Conservation (phyloP, 495 filamentous ascomycete genomes). For the Penicillium canescens region DNA sequence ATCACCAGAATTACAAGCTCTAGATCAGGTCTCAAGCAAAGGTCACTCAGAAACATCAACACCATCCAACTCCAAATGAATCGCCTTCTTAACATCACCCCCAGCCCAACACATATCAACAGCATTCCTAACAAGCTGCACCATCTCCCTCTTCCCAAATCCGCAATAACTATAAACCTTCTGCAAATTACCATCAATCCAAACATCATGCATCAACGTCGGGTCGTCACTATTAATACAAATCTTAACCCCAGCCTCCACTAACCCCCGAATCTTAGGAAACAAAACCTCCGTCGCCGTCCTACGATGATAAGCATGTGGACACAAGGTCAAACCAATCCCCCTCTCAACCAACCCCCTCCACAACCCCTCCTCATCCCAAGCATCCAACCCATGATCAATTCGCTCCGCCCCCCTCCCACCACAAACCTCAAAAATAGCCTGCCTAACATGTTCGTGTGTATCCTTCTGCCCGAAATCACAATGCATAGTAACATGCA, state of each 20-base stretch:
- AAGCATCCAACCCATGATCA: conserved; percentile 43
- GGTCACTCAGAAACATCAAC: conserved; percentile 2
- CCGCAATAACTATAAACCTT: conserved; percentile 34
- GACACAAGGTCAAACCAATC: conserved; percentile 44
- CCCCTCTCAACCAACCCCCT: conserved; percentile 24
- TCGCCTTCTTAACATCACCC: conserved; percentile 22
- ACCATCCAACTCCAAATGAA: conserved; percentile 23
- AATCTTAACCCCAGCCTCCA: conserved; percentile 35
- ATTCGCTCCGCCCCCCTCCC: conserved; percentile 35
- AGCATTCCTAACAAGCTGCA: conserved; percentile 33
- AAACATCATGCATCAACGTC: conserved; percentile 44
- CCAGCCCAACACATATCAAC: conserved; percentile 43
- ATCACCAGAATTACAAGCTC: no score
- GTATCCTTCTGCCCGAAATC: conserved; percentile 45
- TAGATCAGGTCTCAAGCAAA: no score
- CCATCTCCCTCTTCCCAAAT: conserved; percentile 35
- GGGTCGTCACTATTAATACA: conserved; percentile 45
- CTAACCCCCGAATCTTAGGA: conserved; percentile 35
- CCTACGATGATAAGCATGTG: conserved; percentile 41
- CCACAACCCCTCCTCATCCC: conserved; percentile 32
- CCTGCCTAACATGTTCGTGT: conserved; percentile 35
- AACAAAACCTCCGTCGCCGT: conserved; percentile 39
- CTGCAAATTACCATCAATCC: conserved; percentile 43
- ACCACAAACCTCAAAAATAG: conserved; percentile 30
- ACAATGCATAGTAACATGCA: conserved; percentile 45